Base-by-base conservation (phyloP, 768 basidiomycete genomes). In the Coprinopsis marcescibilis region DNA sequence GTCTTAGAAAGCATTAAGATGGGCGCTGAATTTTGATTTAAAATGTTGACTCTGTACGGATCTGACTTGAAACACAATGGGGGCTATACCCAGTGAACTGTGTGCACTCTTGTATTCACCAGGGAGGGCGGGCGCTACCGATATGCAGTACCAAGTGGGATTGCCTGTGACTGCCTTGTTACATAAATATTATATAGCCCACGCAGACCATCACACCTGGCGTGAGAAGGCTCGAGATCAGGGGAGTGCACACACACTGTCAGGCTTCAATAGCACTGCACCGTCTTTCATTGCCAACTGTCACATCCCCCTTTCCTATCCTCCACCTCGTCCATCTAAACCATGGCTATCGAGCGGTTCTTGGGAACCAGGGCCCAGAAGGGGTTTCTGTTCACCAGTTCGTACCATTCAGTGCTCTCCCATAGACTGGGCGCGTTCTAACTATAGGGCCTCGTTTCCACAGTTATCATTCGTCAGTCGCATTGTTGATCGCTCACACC, bases 271-370 rank as follows among this genome's bases (percentile, higher is more conserved):
- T n/a, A n/a, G n/a, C n/a, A n/a, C n/a, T n/a, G n/a, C n/a, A n/a
- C n/a, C n/a, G n/a, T n/a, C n/a, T n/a, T n/a, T n/a, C n/a, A n/a
- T n/a, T n/a, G n/a, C n/a, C n/a, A n/a, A n/a, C n/a, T n/a, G n/a
- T n/a, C n/a, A n/a, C n/a, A n/a, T 52, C 50, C 33, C 38, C 36
- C 50, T 27, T 33, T 51, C 35, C 43, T 43, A 40, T 48, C 46
- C 36, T 20, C 40, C 46, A 34, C 47, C 35, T 36, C 50, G 51
- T 38, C 50, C 46, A 24, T 30, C 23, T 49, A 43, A 36, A 63
- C 51, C 53, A 90, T 89, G 87, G 77, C 80, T 43, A 70, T 81
- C 37, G 83, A 86, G 68, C 77, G 78, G 19, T 72, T 91, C 42
- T 65, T 91, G 44, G 79, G 79, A 15, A 89, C 88, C 12, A 71